phyloP scores from a whole-genome alignment of 2,329 filamentous ascomycete genomes.

The Leptographium procerum region DNA sequence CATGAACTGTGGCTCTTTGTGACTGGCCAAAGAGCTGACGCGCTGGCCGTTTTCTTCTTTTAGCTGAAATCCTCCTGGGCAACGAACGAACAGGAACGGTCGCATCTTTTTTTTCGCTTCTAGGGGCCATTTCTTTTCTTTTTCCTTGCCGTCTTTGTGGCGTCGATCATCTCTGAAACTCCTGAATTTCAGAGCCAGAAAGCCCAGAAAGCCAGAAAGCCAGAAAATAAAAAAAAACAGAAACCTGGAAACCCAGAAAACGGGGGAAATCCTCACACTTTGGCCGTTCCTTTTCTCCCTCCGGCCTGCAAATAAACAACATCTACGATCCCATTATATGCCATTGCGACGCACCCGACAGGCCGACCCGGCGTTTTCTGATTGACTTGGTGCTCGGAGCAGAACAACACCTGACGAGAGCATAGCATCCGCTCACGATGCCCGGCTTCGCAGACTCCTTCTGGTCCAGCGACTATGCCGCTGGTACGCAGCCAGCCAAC shows the following conservation, averaged over 20 bases:
- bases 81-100: not conserved
- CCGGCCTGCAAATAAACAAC: too few relatives aligned
- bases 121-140: not conserved
- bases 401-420: too few relatives aligned
- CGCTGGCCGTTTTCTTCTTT: not conserved
- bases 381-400: not conserved
- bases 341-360: not conserved
- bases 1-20: slow-evolving; percentile 1
- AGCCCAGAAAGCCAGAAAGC: not conserved
- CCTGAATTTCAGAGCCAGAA: not conserved
- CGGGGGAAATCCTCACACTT: too few relatives aligned
- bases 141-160: not conserved
- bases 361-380: not conserved
- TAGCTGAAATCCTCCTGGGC: not conserved
- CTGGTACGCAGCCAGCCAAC: slow-evolving; percentile 45
- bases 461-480: slow-evolving; percentile 96
- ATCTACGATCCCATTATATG: not conserved
- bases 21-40: not conserved
- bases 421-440: slow-evolving; percentile 45
- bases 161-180: not conserved
- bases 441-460: slow-evolving; percentile 90
- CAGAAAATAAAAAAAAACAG: too few relatives aligned
- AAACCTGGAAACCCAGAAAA: too few relatives aligned
- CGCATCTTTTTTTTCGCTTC: not conserved
- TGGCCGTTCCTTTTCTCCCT: not conserved